These are phyloP conservation scores for Penicillium janthinellum DNA, from an alignment of 2,329 filamentous ascomycete genomes.

Conservation along the genomic window DNA sequence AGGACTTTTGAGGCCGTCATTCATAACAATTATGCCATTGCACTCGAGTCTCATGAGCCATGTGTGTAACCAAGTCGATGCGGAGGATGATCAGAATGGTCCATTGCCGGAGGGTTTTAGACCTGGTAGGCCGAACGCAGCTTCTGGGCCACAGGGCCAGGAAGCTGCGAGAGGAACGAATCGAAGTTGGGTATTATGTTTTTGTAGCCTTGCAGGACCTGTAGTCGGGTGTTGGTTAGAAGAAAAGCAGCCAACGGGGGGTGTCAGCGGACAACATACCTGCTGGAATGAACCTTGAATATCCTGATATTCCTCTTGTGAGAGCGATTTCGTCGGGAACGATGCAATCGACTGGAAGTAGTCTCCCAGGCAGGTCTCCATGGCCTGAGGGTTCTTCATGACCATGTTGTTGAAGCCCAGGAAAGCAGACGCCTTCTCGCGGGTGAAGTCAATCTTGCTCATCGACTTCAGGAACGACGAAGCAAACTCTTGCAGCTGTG, in stretches of 20 bases:
- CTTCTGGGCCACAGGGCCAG: conserved; percentile 43
- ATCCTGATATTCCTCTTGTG: conserved; percentile 62
- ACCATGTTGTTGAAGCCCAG: conserved; percentile 86
- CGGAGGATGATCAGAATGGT: neutral
- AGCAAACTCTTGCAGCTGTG: conserved; percentile 77
- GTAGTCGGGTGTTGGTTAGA: neutral
- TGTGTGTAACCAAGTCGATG: conserved; percentile 1
- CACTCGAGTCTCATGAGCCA: neutral
- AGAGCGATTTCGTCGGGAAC: conserved; percentile 62
- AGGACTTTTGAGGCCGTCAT: neutral
- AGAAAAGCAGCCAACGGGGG: neutral
- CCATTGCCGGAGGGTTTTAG: conserved; percentile 26
- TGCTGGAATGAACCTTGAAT: conserved; percentile 74
- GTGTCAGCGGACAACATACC: conserved; percentile 53
- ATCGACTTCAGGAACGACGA: conserved; percentile 80
- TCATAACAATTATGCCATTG: conserved; percentile 1
- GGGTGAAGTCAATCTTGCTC: conserved; percentile 79
- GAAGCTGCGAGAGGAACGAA: conserved; percentile 48
- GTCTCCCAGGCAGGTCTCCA: conserved; percentile 80
- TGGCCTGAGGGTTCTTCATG: conserved; percentile 81
- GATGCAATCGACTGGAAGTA: conserved; percentile 84
- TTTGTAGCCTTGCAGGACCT: conserved; percentile 52
- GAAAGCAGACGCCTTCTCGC: conserved; percentile 93
- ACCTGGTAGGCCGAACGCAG: conserved; percentile 47
- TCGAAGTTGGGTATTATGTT: conserved; percentile 51